These are phyloP conservation scores for Dichomitus squalens DNA, from an alignment of 1,284 basidiomycete genomes.

Conservation along the genomic window DNA sequence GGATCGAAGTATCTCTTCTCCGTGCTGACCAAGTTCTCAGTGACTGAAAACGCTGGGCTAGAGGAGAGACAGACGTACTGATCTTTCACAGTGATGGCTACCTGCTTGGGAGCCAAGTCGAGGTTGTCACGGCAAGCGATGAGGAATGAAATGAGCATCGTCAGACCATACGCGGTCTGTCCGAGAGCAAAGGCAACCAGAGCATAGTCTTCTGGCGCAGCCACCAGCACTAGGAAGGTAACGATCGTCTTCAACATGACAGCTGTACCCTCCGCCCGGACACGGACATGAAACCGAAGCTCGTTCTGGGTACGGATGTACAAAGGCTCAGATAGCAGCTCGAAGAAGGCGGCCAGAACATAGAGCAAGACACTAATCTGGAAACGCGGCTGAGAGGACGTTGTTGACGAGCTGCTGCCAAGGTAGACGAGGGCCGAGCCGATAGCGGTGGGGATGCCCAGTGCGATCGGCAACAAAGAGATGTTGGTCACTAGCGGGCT, in stretches of 20 bases:
- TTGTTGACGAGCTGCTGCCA: constrained; percentile 27
- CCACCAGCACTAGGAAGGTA: constrained; percentile 66
- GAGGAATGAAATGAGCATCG: constrained; percentile 37
- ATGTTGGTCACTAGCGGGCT: constrained; percentile 31
- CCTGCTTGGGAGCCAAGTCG: constrained; percentile 26
- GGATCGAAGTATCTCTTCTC: constrained; percentile 48
- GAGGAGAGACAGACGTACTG: constrained; percentile 29
- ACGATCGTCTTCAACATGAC: constrained; percentile 75
- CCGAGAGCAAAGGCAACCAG: constrained; percentile 84
- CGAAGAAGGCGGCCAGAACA: constrained; percentile 70
- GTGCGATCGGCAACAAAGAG: constrained; percentile 34
- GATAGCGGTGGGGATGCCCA: constrained; percentile 35
- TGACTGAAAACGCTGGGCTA: not conserved
- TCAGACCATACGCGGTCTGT: constrained; percentile 68
- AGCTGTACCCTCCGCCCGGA: constrained; percentile 82
- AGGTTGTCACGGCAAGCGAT: constrained; percentile 26
- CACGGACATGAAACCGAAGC: constrained; percentile 66
- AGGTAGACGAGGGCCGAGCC: constrained; percentile 33
- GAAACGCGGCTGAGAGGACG: constrained; percentile 64
- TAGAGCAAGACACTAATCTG: constrained; percentile 67
- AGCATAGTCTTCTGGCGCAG: constrained; percentile 52
- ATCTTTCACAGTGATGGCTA: constrained; percentile 26
- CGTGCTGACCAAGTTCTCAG: constrained; percentile 19
- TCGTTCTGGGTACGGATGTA: constrained; percentile 80
- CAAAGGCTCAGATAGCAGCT: constrained; percentile 83